Conservation (phyloP, 495 filamentous ascomycete species). For the Baudoinia panamericana region DNA sequence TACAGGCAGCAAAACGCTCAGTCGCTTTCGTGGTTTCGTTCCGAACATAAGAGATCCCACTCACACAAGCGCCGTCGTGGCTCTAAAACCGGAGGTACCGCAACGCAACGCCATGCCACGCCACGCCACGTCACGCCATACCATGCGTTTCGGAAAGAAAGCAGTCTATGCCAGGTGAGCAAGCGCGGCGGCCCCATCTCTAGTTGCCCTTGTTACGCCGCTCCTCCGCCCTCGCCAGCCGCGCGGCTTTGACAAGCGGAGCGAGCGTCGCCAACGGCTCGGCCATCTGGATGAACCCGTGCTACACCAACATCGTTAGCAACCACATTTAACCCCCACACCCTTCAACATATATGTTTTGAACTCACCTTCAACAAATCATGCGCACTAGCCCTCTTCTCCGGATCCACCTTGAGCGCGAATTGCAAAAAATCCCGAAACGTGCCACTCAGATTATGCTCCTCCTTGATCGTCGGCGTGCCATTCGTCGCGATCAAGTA, state of each 20-base stretch:
- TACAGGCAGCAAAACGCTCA: not conserved
- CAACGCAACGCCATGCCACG: not conserved
- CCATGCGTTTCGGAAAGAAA: not conserved
- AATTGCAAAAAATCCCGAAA: conserved; percentile 89
- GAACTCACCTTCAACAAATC: conserved; percentile 68
- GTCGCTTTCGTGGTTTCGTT: conserved; percentile 1
- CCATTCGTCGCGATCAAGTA: conserved; percentile 97
- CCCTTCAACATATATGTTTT: no score
- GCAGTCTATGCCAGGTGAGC: conserved; percentile 1
- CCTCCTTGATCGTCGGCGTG: conserved; percentile 91
- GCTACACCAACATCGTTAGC: conserved; percentile 37
- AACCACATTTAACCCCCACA: no score
- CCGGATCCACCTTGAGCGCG: conserved; percentile 94
- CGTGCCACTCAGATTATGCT: conserved; percentile 91
- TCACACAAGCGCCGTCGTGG: not conserved
- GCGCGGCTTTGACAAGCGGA: conserved; percentile 76
- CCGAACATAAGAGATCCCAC: not conserved
- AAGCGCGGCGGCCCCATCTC: not conserved
- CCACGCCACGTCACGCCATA: not conserved
- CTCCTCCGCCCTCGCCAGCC: conserved; percentile 71
- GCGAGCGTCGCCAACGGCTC: conserved; percentile 64
- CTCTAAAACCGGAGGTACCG: not conserved
- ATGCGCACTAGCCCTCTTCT: conserved; percentile 89
- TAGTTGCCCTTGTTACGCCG: conserved; percentile 43
- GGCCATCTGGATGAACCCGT: conserved; percentile 69